Conservation (phyloP, 495 filamentous ascomycete species). For the Letharia columbiana region DNA sequence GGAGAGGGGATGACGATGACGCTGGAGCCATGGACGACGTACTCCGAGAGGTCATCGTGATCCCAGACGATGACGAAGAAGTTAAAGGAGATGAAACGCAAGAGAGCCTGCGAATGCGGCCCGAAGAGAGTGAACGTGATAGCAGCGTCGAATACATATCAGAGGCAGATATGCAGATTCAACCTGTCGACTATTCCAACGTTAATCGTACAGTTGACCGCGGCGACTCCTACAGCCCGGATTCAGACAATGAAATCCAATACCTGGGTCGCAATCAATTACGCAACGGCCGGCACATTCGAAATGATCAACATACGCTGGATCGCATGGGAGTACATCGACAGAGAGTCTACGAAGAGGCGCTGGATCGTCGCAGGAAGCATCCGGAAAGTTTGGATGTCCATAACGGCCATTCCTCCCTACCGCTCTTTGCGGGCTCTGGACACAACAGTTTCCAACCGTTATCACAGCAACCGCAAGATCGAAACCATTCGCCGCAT, state of each 20-base stretch:
- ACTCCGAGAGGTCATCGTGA: constrained; percentile 40
- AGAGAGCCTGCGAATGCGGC: background rate
- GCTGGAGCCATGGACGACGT: constrained; percentile 36
- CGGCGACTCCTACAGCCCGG: constrained; percentile 14
- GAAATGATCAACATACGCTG: constrained; percentile 6
- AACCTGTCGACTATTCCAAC: constrained; percentile 18
- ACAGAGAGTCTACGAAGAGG: constrained; percentile 18
- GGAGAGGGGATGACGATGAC: constrained; percentile 66
- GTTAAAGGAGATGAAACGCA: constrained; percentile 24
- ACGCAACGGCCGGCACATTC: background rate
- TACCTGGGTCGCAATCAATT: constrained; percentile 7
- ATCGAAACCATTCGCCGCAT: background rate
- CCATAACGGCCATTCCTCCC: background rate
- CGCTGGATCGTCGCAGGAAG: constrained; percentile 18
- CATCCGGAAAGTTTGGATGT: constrained; percentile 6
- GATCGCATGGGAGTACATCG: constrained; percentile 17
- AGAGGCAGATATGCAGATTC: constrained; percentile 14
- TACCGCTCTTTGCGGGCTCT: background rate
- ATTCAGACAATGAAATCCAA: constrained; percentile 13
- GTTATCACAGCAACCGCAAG: background rate
- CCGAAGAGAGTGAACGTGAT: constrained; percentile 3
- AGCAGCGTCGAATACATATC: constrained; percentile 20
- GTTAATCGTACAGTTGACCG: background rate
- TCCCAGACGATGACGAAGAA: constrained; percentile 39
- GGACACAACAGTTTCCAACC: background rate